Percentiles rank a stretch among this genome's conserved stretches.
phyloP scores from a whole-genome alignment of 2,329 filamentous ascomycete species.

The Geosmithia flava region DNA sequence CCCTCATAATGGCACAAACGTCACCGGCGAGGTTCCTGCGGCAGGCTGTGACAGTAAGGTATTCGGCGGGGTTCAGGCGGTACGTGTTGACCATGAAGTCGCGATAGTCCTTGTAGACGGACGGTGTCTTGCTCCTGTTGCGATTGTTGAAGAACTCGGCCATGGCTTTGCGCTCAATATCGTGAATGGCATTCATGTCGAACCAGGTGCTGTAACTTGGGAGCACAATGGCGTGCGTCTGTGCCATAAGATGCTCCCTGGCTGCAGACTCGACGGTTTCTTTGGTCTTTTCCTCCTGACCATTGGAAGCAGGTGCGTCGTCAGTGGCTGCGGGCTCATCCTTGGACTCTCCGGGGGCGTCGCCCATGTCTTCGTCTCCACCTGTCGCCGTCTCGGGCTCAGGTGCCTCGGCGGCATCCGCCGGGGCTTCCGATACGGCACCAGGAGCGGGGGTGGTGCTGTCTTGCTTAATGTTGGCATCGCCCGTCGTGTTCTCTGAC shows the following conservation, averaged over 20 bases:
- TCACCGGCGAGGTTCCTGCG: slow-evolving; percentile 90
- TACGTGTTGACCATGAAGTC: slow-evolving; percentile 99
- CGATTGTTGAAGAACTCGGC: slow-evolving; percentile 98
- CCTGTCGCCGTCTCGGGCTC: slow-evolving; percentile 39
- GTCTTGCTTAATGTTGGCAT: slow-evolving; percentile 46
- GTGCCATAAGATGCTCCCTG: slow-evolving; percentile 80
- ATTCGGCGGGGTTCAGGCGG: slow-evolving; percentile 87
- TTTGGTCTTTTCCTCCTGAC: slow-evolving; percentile 59
- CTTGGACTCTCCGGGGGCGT: slow-evolving; percentile 42
- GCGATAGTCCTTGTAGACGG: slow-evolving; percentile 96
- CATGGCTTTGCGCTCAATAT: slow-evolving; percentile 85
- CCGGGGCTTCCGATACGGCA: slow-evolving; percentile 45
- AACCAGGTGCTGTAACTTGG: slow-evolving; percentile 99
- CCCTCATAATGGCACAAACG: slow-evolving; percentile 97
- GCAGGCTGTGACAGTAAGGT: slow-evolving; percentile 93
- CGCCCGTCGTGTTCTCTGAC: slow-evolving; percentile 43
- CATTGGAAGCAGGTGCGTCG: slow-evolving; percentile 25
- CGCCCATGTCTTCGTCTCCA: slow-evolving; percentile 75
- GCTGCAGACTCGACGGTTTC: slow-evolving; percentile 74
- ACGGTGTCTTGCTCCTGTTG: slow-evolving; percentile 94
- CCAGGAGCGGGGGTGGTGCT: slow-evolving; percentile 45
- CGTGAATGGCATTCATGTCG: slow-evolving; percentile 88
- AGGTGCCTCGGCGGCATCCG: slow-evolving; percentile 51
- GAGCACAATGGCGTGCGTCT: slow-evolving; percentile 91
- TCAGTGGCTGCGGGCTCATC: slow-evolving; percentile 33